Conservation (phyloP, 108 stramenopile genomes). For the Cyclotella cryptica region DNA sequence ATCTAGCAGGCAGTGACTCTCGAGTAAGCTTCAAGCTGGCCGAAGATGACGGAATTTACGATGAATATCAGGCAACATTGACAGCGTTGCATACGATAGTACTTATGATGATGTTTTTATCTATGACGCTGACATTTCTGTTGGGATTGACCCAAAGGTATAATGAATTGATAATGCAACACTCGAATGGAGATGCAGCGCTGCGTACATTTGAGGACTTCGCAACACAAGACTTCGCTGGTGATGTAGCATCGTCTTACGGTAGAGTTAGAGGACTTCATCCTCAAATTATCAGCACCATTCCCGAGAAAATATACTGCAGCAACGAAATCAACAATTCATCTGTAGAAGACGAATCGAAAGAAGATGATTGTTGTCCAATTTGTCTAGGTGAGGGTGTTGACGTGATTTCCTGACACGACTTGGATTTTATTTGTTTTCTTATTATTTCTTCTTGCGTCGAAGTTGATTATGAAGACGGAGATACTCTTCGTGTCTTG, state of each 20-base stretch:
- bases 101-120: constrained; percentile 62
- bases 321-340: constrained; percentile 24
- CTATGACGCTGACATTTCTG: constrained; percentile 51
- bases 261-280: constrained; percentile 52
- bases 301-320: constrained; percentile 59
- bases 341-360: constrained; percentile 31
- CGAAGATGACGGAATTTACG: constrained; percentile 37
- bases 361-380: constrained; percentile 54
- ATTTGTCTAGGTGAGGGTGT: constrained; percentile 56
- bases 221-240: constrained; percentile 36
- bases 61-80: constrained; percentile 50
- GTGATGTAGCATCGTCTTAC: constrained; percentile 13
- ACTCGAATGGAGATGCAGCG: constrained; percentile 46
- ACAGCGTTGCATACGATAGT: constrained; percentile 56
- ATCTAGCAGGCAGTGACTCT: constrained; percentile 53
- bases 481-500: constrained; percentile 61
- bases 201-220: constrained; percentile 19
- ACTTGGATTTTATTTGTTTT: neutral
- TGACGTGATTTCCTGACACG: neutral
- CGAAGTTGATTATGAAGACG: constrained; percentile 62
- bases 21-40: constrained; percentile 32
- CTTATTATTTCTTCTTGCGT: neutral
- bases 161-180: constrained; percentile 43
- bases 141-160: constrained; percentile 54
- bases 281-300: constrained; percentile 56